Evolutionary conservation across 176 grass and related monocot genomes (phyloP).

Genomic region (Carex scoparia): DNA sequence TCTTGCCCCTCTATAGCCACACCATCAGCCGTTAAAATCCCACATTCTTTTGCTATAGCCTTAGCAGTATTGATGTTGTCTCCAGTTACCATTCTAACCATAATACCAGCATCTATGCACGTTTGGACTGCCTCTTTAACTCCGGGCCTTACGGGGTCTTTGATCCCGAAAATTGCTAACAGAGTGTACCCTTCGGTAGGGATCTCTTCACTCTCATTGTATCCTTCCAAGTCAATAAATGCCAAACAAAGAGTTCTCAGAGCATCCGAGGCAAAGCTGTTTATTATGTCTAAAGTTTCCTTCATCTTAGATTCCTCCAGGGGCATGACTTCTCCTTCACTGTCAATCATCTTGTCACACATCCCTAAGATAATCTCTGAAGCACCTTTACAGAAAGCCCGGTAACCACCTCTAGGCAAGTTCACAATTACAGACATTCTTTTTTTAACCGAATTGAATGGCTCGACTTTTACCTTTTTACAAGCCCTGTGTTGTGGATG

Average conservation of each 20-base stretch:
- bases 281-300: constrained; percentile 53
- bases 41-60: constrained; percentile 95
- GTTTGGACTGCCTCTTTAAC: constrained; percentile 80
- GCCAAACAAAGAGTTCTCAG: constrained; percentile 86
- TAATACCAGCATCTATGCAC: constrained; percentile 70
- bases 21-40: constrained; percentile 73
- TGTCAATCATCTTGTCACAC: constrained; percentile 63
- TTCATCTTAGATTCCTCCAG: constrained; percentile 42
- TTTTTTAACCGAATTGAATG: constrained; percentile 93
- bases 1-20: constrained; percentile 84
- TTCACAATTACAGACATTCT: constrained; percentile 75
- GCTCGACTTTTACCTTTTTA: constrained; percentile 83
- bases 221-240: constrained; percentile 61
- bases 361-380: constrained; percentile 77
- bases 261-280: constrained; percentile 73
- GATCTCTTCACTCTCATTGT: constrained; percentile 37
- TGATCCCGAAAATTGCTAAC: constrained; percentile 84
- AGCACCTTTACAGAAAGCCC: constrained; percentile 82
- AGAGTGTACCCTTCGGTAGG: constrained; percentile 69
- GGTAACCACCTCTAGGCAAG: constrained; percentile 44
- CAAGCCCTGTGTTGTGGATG: constrained; percentile 43
- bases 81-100: constrained; percentile 92
- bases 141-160: constrained; percentile 81
- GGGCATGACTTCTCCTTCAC: constrained; percentile 46
- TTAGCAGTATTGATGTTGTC: constrained; percentile 97